A percentile compares a stretch with the other conserved stretches of the same genome.
phyloP scores from a whole-genome alignment of 106 monocot genomes.

The Cymbidium sinense region DNA sequence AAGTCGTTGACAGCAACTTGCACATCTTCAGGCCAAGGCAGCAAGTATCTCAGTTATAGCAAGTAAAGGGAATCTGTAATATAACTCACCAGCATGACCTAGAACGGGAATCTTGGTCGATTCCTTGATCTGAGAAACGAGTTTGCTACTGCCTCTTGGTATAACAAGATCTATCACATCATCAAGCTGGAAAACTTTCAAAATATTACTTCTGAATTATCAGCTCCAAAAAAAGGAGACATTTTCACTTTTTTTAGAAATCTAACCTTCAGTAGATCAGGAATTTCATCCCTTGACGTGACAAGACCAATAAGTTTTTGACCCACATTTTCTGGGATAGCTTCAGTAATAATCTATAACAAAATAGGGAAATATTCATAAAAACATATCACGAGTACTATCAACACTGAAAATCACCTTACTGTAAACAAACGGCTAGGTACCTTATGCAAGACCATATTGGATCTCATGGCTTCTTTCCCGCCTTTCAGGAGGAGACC shows the following conservation, averaged over 20 bases:
- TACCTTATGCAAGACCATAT: constrained; percentile 93
- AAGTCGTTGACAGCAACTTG: background rate
- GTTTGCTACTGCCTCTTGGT: constrained; percentile 90
- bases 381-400: background rate
- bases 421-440: background rate
- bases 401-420: background rate
- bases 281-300: constrained; percentile 90
- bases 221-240: background rate
- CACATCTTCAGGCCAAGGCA: background rate
- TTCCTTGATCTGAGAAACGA: constrained; percentile 83
- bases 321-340: constrained; percentile 62
- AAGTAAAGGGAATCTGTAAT: background rate
- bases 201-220: background rate
- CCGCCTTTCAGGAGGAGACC: constrained; percentile 98
- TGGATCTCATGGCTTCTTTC: constrained; percentile 92
- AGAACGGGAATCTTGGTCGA: constrained; percentile 95
- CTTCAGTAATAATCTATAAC: constrained; percentile 70
- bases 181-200: constrained; percentile 62
- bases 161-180: constrained; percentile 99
- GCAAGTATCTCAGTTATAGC: constrained; percentile 18
- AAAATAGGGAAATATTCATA: constrained; percentile 6
- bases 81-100: constrained; percentile 77
- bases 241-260: constrained; percentile 5
- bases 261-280: constrained; percentile 87
- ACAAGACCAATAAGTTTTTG: constrained; percentile 76